Percentiles rank a stretch among this genome's conserved stretches.
These are phyloP conservation scores for Chrysanthemum seticuspe DNA, from an alignment of 129 eudicot species.

Conservation along the genomic window DNA sequence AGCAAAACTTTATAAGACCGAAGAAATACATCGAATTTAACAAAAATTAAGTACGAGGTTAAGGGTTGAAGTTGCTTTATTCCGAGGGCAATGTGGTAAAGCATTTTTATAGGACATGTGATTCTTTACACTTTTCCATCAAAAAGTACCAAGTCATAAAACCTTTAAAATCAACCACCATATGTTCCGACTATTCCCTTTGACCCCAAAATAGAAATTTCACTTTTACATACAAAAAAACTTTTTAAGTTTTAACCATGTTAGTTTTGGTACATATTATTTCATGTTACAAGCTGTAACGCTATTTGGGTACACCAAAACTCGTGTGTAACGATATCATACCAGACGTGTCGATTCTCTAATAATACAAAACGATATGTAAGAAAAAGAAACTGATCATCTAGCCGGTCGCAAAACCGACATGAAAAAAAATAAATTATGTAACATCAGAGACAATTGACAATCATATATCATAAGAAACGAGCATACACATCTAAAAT, in stretches of 20 bases:
- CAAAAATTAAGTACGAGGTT: neutral
- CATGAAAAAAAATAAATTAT: neutral
- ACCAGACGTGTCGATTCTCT: no score
- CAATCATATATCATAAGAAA: constrained; percentile 24
- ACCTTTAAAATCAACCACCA: constrained; percentile 15
- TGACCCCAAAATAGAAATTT: constrained; percentile 9
- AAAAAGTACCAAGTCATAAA: constrained; percentile 21
- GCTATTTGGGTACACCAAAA: neutral
- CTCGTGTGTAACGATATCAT: no score
- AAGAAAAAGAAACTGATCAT: no score
- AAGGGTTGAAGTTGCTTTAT: constrained; percentile 26
- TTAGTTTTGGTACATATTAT: neutral
- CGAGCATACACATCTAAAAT: constrained; percentile 21
- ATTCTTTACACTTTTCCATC: constrained; percentile 25
- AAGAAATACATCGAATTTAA: neutral
- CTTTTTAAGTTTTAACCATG: constrained; percentile 1
- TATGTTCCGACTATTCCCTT: neutral
- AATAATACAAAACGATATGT: no score
- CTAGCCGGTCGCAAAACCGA: neutral
- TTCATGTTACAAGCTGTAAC: no score
- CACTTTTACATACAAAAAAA: constrained; percentile 4
- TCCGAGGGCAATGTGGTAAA: constrained; percentile 20
- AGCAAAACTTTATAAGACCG: neutral
- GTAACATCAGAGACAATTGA: neutral
- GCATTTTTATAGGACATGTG: constrained; percentile 30